A percentile compares a stretch with the other conserved stretches of the same genome.
Conservation (phyloP, 176 grass and related monocot genomes). For the Oryza glaberrima region DNA sequence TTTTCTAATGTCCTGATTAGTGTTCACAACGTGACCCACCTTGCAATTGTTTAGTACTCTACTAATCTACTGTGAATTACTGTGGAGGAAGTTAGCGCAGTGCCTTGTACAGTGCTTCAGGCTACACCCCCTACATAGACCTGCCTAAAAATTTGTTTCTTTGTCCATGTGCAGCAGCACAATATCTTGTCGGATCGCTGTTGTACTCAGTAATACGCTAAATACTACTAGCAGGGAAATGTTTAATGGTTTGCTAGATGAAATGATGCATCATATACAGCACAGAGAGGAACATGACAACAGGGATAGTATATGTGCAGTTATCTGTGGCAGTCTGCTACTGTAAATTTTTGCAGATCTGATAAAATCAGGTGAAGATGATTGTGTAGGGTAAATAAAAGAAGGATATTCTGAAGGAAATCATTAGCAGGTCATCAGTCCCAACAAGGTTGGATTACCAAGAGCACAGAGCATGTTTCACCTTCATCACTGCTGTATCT, state of each 20-base stretch:
- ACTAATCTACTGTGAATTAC: slow-evolving; percentile 35
- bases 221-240: not conserved
- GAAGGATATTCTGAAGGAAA: slow-evolving; percentile 16
- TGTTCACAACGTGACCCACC: not conserved
- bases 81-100: not conserved
- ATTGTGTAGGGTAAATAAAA: not conserved
- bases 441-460: slow-evolving; percentile 47
- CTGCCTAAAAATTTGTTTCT: slow-evolving; percentile 13
- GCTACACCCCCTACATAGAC: slow-evolving; percentile 12
- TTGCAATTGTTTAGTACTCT: slow-evolving; percentile 24
- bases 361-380: slow-evolving; percentile 8
- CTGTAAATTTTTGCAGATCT: slow-evolving; percentile 44
- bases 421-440: slow-evolving; percentile 31
- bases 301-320: slow-evolving; percentile 21
- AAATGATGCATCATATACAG: slow-evolving; percentile 9
- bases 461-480: slow-evolving; percentile 47
- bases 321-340: slow-evolving; percentile 25
- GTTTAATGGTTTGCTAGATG: slow-evolving; percentile 9
- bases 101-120: not conserved
- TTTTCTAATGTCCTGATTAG: slow-evolving; percentile 13
- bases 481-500: slow-evolving; percentile 35
- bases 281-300: slow-evolving; percentile 22
- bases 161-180: slow-evolving; percentile 43
- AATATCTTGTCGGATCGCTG: slow-evolving; percentile 42
- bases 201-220: slow-evolving; percentile 17